phyloP scores from a whole-genome alignment of 2,329 filamentous ascomycete genomes.

The Immersiporthe knoxdaviesiana region DNA sequence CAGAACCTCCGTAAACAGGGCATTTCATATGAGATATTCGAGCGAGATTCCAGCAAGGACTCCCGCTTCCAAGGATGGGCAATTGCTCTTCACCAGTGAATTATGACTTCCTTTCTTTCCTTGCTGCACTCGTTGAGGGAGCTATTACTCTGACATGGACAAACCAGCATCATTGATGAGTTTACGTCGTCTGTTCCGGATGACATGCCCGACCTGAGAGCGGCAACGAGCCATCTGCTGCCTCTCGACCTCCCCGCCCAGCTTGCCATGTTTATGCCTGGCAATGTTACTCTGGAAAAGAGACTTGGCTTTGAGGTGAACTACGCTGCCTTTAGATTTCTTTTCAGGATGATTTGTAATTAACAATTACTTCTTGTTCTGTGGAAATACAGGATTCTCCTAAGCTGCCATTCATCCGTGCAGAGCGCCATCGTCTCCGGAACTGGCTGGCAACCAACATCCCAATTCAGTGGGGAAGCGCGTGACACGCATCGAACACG shows the following conservation, averaged over 20 bases:
- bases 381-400: not conserved
- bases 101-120: not conserved
- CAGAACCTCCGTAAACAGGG: conserved; percentile 31
- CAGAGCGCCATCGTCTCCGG: conserved; percentile 33
- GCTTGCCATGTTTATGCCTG: not conserved
- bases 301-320: conserved; percentile 2
- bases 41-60: conserved; percentile 26
- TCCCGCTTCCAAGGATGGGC: conserved; percentile 32
- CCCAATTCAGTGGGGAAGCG: conserved; percentile 36
- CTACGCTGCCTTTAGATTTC: too few species aligned
- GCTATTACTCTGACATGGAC: conserved; percentile 1
- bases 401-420: conserved; percentile 32
- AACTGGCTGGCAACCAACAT: conserved; percentile 35
- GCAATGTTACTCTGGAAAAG: not conserved
- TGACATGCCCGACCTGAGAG: conserved; percentile 32
- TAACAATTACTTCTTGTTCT: not conserved
- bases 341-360: not conserved
- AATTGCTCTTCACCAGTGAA: conserved; percentile 31
- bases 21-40: conserved; percentile 32
- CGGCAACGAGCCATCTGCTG: conserved; percentile 30
- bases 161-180: conserved; percentile 27
- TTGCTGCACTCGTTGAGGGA: not conserved
- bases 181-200: conserved; percentile 16
- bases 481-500: conserved; percentile 30
- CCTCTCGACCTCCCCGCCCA: conserved; percentile 5